Conservation (phyloP, 2,329 filamentous ascomycete species). For the Plenodomus biglobosus region DNA sequence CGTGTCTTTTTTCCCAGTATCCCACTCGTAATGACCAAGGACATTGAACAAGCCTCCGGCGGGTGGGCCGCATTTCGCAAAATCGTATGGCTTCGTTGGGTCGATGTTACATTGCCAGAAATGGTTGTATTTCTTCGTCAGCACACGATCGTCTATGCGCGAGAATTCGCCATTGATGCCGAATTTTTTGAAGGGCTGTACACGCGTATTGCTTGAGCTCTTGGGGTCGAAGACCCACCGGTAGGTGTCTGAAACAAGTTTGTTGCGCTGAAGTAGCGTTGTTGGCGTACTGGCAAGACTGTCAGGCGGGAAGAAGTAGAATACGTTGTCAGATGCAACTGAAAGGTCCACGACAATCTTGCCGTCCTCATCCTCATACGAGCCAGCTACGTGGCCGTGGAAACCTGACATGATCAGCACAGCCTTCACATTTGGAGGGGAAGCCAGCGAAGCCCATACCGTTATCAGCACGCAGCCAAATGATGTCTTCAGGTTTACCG, state of each 20-base stretch:
- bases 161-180: constrained; percentile 50
- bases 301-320: constrained; percentile 48
- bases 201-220: constrained; percentile 29
- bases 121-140: constrained; percentile 44
- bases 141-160: constrained; percentile 50
- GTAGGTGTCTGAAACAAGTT: constrained; percentile 41
- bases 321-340: constrained; percentile 48
- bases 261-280: constrained; percentile 46
- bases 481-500: constrained; percentile 55
- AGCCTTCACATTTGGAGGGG: neutral
- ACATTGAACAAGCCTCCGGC: constrained; percentile 39
- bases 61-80: constrained; percentile 35
- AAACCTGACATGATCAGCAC: constrained; percentile 30
- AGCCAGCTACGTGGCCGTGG: constrained; percentile 48
- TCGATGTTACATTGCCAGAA: constrained; percentile 49
- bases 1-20: constrained; percentile 34
- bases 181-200: constrained; percentile 35
- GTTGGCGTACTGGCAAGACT: constrained; percentile 30
- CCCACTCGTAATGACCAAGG: constrained; percentile 39
- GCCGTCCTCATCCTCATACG: constrained; percentile 45
- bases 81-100: constrained; percentile 32
- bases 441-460: constrained; percentile 37
- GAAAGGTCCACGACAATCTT: constrained; percentile 45
- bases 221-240: constrained; percentile 48
- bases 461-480: constrained; percentile 56